Evolutionary conservation across 495 filamentous ascomycete genomes (phyloP), one percentile per base, ranked within the genome.

Genomic region (Diplogelasinospora grovesii): DNA sequence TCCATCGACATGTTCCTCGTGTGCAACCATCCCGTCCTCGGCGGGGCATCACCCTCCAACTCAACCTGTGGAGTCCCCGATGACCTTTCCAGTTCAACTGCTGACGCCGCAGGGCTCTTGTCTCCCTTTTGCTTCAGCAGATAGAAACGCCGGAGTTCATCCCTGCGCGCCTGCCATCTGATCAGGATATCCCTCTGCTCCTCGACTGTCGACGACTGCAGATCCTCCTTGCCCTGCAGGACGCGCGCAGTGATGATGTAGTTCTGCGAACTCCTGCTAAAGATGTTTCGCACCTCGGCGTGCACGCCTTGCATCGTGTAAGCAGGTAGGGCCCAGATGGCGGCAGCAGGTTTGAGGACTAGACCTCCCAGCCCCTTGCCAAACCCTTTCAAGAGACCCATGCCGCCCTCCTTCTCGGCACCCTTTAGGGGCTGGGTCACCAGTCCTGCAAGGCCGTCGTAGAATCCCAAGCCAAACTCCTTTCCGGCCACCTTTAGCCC

Each of bases 231-330:
- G 3, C 86, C 86, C 56, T 90, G 83, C 9, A 76, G 60, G 20
- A 83, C 82, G 4, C 86, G 71, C 19, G 84, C 76, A 1, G 82
- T 71, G 24, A 86, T 69, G 34, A 89, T 85, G 39, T 87, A 85
- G 43, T 80, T 83, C 10, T 78, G 64, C 29, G 79, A 77, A 40
- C 72, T 80, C 19, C 69, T 69, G 13, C 78, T 74, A 43, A 85
- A 73, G 20, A 73, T 51, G 21, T 75, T 82, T 22, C 79, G 73
- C 15, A 89, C 66, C 49, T 86, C 79, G 31, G 82, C 81, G 59
- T 86, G 81, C 2, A 90, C 64, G 2, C 87, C 87, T 41, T 81
- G 77, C 64, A 86, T 76, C 3, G 82, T 73, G 47, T 88, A 89
- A 4, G 81, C 84, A 0, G 79, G 80, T 10, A 89, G 52, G 1